Base-by-base conservation (phyloP, 2,329 filamentous ascomycete genomes). In the Bipolaris sorokiniana region DNA sequence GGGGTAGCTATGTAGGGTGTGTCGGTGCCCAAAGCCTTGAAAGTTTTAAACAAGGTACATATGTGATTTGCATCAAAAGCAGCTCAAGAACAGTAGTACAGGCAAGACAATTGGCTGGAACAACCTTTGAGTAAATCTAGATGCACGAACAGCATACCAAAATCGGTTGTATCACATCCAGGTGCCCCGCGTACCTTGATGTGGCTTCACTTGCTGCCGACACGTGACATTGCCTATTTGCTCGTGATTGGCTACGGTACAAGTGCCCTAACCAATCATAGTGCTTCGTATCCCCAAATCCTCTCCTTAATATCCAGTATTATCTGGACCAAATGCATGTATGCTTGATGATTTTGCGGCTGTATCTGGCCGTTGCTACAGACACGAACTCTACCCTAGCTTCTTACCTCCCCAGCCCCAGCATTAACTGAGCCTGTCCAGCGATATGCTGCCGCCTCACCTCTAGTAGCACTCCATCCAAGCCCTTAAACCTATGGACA, bases 121-220 rank as follows among this genome's bases (percentile, higher is more conserved):
- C 23, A 7, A 51, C 3, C 10, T 13, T 31, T 3, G 10, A 31
- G 28, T 31, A 48, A 23, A 42, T 48, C 7, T 5, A 53, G 48
- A 26, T 56, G 48, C 10, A 46, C 26, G 28, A 45, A 31, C 2
- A 59, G 58, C 18, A 36, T 37, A 42, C 55, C 58, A 41, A 45
- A 51, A 16, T 58, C 22, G 33, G 50, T 16, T 42, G 23, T 36
- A 51, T 28, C 51, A 47, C 26, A 47, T 13, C 40, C 26, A 15
- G 7, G 40, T n/a, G 15, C 20, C n/a, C 20, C 13, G 18, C 22
- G 18, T 23, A 16, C 38, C 36, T 16, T 23, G 36, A 40, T 34
- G 51, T 49, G 37, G 45, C 15, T 5, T 18, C 38, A 9, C n/a
- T 31, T 22, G 11, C 45, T 41, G 53, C 41, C 18, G 44, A 41